Evolutionary conservation across 1,284 basidiomycete species (phyloP).

Genomic region (Entoloma clypeatum): DNA sequence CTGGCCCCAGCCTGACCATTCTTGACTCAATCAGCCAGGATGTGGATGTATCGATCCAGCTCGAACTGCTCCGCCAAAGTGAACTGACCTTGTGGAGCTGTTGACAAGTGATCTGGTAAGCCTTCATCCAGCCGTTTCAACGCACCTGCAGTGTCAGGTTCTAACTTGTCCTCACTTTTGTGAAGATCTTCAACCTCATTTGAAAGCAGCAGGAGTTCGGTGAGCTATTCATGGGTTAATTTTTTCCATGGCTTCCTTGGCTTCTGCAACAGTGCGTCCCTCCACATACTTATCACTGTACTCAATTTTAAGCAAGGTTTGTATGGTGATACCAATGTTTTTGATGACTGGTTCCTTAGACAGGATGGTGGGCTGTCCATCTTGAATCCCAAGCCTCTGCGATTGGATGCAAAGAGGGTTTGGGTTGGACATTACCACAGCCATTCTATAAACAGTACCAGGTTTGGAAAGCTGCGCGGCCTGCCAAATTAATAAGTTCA

Average conservation of each 20-base stretch:
- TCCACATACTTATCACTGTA: conserved; percentile 14
- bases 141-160: neutral
- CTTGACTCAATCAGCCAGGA: conserved; percentile 7
- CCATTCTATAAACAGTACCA: conserved; percentile 12
- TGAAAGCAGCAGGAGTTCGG: conserved; percentile 6
- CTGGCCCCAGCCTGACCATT: too few relatives aligned
- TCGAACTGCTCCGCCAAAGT: conserved; percentile 2
- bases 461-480: too few relatives aligned
- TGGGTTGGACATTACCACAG: conserved; percentile 13
- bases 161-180: conserved; percentile 1
- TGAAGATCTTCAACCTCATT: neutral
- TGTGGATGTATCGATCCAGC: conserved; percentile 4
- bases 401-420: conserved; percentile 15
- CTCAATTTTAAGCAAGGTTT: conserved; percentile 12
- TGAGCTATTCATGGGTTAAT: conserved; percentile 15
- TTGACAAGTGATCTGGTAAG: conserved; percentile 3
- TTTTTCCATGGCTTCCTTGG: conserved; percentile 10
- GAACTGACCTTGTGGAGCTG: conserved; percentile 3
- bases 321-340: conserved; percentile 9
- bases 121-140: conserved; percentile 3
- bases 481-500: too few relatives aligned
- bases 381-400: conserved; percentile 1
- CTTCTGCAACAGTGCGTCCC: conserved; percentile 7
- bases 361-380: conserved; percentile 3
- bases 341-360: conserved; percentile 5